Percentiles rank a stretch among this genome's conserved stretches.
Conservation (phyloP, 176 grass and related monocot genomes). For the Secale cereale region DNA sequence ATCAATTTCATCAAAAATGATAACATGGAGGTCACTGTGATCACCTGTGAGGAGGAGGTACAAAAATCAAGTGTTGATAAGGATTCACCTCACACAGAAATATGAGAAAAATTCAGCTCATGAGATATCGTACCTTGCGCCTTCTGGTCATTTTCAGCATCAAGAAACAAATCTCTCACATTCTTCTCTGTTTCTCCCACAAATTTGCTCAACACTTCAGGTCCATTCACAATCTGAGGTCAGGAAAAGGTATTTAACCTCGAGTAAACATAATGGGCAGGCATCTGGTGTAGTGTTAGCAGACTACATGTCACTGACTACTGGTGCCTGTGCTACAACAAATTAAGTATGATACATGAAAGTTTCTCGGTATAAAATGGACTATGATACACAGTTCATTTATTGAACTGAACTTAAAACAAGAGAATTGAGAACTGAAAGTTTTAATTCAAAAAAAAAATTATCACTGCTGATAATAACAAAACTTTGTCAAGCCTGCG, state of each 20-base stretch:
- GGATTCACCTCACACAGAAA: slow-evolving; percentile 9
- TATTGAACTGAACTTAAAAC: slow-evolving; percentile 1
- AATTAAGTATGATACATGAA: not conserved
- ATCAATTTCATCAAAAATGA: slow-evolving; percentile 99
- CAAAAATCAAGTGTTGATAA: not conserved
- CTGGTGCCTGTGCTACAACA: not conserved
- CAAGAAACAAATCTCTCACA: slow-evolving; percentile 95
- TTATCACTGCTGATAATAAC: not conserved
- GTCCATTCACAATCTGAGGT: slow-evolving; percentile 73
- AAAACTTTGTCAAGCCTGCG: not conserved
- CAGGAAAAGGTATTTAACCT: not conserved
- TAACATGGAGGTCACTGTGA: slow-evolving; percentile 93
- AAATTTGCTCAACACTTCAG: slow-evolving; percentile 95
- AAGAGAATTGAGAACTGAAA: not conserved
- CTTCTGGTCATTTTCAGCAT: slow-evolving; percentile 91
- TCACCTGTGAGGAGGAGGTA: slow-evolving; percentile 53
- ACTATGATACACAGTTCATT: not conserved
- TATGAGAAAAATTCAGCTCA: slow-evolving; percentile 14
- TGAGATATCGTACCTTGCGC: slow-evolving; percentile 40
- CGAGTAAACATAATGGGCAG: not conserved
- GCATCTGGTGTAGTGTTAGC: not conserved
- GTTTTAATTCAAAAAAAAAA: not conserved
- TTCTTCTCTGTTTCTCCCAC: slow-evolving; percentile 99
- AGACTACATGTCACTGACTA: not conserved
- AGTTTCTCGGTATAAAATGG: not conserved